These are phyloP conservation scores for Suhomyces maxii DNA, from an alignment of 1,139 yeast genomes.

Conservation along the genomic window DNA sequence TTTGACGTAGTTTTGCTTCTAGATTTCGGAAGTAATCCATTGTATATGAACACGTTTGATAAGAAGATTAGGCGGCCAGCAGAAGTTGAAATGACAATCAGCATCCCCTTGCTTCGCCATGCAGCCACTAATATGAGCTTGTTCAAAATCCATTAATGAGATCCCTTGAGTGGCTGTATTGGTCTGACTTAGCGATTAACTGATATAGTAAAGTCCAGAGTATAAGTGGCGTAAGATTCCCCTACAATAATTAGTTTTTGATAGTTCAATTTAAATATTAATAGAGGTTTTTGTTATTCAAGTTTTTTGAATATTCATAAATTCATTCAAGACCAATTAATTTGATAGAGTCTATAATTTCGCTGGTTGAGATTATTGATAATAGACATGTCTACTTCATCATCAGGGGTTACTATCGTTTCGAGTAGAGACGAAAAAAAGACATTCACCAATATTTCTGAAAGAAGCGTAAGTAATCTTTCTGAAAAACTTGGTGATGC, in stretches of 20 bases:
- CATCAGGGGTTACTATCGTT: neutral
- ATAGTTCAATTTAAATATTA: too few relatives aligned
- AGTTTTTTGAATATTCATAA: neutral
- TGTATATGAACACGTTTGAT: neutral
- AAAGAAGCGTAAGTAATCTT: slow-evolving; percentile 14
- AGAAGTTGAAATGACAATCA: neutral
- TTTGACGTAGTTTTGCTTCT: neutral
- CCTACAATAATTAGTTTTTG: too few relatives aligned
- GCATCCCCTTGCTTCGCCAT: neutral
- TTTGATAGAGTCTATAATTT: neutral
- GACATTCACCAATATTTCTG: slow-evolving; percentile 1
- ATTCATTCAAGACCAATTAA: too few relatives aligned
- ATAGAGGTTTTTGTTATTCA: too few relatives aligned
- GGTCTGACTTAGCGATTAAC: too few relatives aligned
- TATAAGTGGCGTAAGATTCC: too few relatives aligned
- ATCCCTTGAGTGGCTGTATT: neutral
- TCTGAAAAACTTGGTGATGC: slow-evolving; percentile 38
- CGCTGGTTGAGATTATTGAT: neutral
- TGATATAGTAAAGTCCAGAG: too few relatives aligned
- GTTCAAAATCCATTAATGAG: neutral
- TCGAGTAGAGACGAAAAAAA: slow-evolving; percentile 1
- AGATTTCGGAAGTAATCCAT: neutral
- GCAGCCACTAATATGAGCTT: neutral
- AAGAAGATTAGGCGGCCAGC: neutral
- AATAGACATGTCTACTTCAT: neutral